Base-by-base conservation (phyloP, 1,284 basidiomycete species). In the Sporisorium exsertum region DNA sequence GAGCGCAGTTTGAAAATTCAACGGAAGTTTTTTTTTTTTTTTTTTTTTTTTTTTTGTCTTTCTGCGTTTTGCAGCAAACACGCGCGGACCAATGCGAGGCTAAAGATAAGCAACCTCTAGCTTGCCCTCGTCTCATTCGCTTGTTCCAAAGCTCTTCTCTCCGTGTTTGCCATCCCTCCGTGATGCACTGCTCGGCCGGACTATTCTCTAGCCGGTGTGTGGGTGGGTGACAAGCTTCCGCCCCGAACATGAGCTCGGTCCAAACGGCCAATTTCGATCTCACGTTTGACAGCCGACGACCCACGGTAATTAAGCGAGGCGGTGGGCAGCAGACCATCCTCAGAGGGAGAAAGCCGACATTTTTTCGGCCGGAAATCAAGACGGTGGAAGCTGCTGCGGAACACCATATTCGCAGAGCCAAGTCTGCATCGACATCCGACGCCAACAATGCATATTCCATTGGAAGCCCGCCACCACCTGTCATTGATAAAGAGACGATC, bases 41-140 rank as follows among this genome's bases (percentile, higher is more conserved):
- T 35, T 35, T 13, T 40, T 40, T 40, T 40, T 40, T 40, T 18
- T 40, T 18, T 4, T 8, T 40, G n/a, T 35, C 33, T 13, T 8
- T 13, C 12, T 35, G 33, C 33, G 15, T 40, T 40, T n/a, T 4
- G 4, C 15, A 16, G 16, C 24, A 47, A 27, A 47, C 2, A 15
- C 16, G 18, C 13, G 46, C 46, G 26, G 46, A 15, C 46, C 12
- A 47, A 47, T 47, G 46, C 46, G 46, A 47, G 26, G 13, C 46
- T 47, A 47, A 18, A 47, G 46, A 47, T 47, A 47, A 47, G 46
- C 46, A 26, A 47, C 40, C 40, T 43, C 24, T 20, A 22, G 16
- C n/a, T n/a, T n/a, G 42, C 43, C 43, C 22, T 26, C 13, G 8
- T 20, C n/a, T 22, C 42, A 43, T 43, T 22, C 42, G n/a, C 22